A percentile compares a stretch with the other conserved stretches of the same genome.
Conservation (phyloP, 2,329 filamentous ascomycete species). For the Pyrenochaeta sp. region DNA sequence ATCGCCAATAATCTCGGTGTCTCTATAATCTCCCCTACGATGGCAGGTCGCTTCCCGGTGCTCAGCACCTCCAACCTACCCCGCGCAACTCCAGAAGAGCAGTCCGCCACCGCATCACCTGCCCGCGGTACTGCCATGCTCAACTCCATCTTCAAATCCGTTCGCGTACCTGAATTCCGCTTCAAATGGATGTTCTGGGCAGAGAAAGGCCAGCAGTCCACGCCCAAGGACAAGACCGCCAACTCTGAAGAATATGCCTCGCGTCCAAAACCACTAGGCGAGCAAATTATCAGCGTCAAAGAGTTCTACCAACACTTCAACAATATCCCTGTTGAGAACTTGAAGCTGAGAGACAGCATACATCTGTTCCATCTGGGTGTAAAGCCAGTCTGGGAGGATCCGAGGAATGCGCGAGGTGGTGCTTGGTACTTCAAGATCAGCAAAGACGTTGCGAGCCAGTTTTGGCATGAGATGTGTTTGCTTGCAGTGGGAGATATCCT, state of each 20-base stretch:
- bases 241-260: conserved; percentile 52
- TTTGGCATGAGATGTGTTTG: conserved; percentile 83
- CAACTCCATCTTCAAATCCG: conserved; percentile 54
- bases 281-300: conserved; percentile 56
- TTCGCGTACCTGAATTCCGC: conserved; percentile 59
- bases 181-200: conserved; percentile 64
- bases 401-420: conserved; percentile 84
- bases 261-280: conserved; percentile 55
- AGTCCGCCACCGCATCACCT: conserved; percentile 71
- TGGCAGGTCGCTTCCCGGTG: conserved; percentile 45
- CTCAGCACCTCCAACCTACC: conserved; percentile 61
- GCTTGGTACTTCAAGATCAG: conserved; percentile 92
- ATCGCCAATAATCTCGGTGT: conserved; percentile 15
- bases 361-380: conserved; percentile 85
- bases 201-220: conserved; percentile 49
- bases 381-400: conserved; percentile 85
- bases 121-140: conserved; percentile 81
- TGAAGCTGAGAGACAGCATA: conserved; percentile 72
- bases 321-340: conserved; percentile 79
- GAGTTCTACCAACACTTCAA: conserved; percentile 64
- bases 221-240: conserved; percentile 31
- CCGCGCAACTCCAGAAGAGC: conserved; percentile 66
- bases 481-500: conserved; percentile 85
- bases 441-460: conserved; percentile 74
- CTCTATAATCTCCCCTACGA: conserved; percentile 13